A percentile compares a stretch with the other conserved stretches of the same genome.
Conservation (phyloP, 2,329 filamentous ascomycete genomes). For the Dothiorella sarmentorum region DNA sequence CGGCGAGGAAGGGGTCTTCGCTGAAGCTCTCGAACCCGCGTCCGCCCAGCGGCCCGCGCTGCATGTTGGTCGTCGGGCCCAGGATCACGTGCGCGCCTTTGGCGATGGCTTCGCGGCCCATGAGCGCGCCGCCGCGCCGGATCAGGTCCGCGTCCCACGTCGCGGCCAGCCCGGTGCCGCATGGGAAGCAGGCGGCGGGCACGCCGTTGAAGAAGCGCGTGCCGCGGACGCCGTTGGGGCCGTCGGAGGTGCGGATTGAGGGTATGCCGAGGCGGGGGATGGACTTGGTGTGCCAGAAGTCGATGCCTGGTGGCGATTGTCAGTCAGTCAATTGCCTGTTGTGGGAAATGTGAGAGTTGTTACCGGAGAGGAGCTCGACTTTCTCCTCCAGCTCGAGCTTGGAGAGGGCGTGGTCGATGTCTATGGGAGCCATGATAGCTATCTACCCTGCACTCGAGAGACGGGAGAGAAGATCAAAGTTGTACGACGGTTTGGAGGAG, state of each 20-base stretch:
- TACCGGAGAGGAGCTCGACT: slow-evolving; percentile 19
- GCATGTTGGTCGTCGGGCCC: slow-evolving; percentile 75
- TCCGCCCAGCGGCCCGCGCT: slow-evolving; percentile 74
- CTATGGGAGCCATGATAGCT: slow-evolving; percentile 5
- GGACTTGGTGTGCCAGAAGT: slow-evolving; percentile 67
- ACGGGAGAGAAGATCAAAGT: not conserved
- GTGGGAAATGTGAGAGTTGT: not conserved
- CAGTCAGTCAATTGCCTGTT: not conserved
- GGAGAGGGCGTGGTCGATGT: slow-evolving; percentile 8
- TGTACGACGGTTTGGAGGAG: not conserved
- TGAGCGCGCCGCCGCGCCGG: slow-evolving; percentile 62
- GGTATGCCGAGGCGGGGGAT: slow-evolving; percentile 59
- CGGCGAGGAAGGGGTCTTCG: slow-evolving; percentile 66
- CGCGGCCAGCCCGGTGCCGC: slow-evolving; percentile 66
- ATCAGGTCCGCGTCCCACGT: slow-evolving; percentile 72
- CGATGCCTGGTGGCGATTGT: slow-evolving; percentile 43
- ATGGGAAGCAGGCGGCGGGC: slow-evolving; percentile 70
- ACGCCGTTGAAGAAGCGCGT: slow-evolving; percentile 61
- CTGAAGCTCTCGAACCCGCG: slow-evolving; percentile 74
- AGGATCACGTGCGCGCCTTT: slow-evolving; percentile 71
- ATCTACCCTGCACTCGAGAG: not conserved
- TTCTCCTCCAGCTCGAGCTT: slow-evolving; percentile 19
- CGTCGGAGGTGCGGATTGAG: slow-evolving; percentile 61
- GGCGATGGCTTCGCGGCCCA: slow-evolving; percentile 67
- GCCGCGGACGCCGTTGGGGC: slow-evolving; percentile 66